These are phyloP conservation scores for Cordyceps javanica DNA, from an alignment of 2,329 filamentous ascomycete genomes.

Conservation along the genomic window DNA sequence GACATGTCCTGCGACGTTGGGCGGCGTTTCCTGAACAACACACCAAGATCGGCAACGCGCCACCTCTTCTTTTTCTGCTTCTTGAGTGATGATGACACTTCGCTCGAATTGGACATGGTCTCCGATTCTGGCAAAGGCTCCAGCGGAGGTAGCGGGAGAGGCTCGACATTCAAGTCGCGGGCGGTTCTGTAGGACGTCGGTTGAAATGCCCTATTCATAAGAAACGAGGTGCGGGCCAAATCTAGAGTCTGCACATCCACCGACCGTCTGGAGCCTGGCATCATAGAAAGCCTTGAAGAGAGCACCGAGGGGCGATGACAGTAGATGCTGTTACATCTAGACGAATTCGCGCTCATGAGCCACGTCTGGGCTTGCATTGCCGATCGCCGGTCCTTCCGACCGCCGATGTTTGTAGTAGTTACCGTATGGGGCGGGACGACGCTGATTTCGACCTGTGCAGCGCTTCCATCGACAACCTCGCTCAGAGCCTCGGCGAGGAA, in stretches of 20 bases:
- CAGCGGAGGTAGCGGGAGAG: background rate
- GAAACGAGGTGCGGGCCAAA: background rate
- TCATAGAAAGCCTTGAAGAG: background rate
- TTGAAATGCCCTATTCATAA: background rate
- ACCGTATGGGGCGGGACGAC: background rate
- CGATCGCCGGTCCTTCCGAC: background rate
- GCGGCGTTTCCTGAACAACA: background rate
- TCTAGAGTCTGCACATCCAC: background rate
- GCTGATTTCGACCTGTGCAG: background rate
- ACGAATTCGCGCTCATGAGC: background rate
- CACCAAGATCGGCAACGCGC: background rate
- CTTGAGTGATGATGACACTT: background rate
- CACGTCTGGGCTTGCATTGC: background rate
- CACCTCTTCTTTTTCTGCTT: background rate
- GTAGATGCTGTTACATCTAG: background rate
- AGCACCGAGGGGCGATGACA: background rate
- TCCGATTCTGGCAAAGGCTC: background rate
- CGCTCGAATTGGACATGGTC: background rate
- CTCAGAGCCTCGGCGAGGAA: background rate
- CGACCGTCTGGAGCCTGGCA: background rate
- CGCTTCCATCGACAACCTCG: background rate
- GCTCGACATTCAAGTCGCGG: background rate
- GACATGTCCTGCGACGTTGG: background rate
- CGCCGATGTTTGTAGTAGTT: background rate
- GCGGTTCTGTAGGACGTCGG: background rate